A percentile compares a stretch with the other conserved stretches of the same genome.
phyloP scores from a whole-genome alignment of 495 filamentous ascomycete species.

The Hypomontagnella monticulosa region DNA sequence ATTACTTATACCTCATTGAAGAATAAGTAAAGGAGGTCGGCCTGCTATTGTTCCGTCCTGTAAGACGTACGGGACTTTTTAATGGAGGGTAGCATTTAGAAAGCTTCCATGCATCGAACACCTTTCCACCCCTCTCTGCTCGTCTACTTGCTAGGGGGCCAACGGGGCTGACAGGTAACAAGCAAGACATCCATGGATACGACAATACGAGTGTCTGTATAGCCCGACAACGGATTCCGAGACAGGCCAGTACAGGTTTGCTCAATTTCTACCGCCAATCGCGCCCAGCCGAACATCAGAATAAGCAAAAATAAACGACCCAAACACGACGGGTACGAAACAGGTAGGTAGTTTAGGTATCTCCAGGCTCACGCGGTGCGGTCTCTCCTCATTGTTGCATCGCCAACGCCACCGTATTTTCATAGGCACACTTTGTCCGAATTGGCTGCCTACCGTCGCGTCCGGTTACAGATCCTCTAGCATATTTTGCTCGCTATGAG shows the following conservation, averaged over 20 bases:
- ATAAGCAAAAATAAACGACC: neutral
- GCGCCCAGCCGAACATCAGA: neutral
- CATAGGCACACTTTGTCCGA: neutral
- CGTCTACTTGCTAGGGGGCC: neutral
- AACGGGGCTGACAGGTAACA: neutral
- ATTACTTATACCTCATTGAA: neutral
- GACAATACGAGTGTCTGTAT: neutral
- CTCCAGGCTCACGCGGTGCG: neutral
- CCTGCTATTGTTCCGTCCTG: conserved; percentile 8
- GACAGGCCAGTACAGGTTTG: conserved; percentile 3
- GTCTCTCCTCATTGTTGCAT: neutral
- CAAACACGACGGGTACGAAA: conserved; percentile 8
- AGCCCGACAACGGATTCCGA: neutral
- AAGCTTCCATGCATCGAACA: conserved; percentile 17
- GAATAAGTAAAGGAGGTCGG: conserved; percentile 6
- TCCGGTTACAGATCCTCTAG: neutral
- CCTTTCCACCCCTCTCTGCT: conserved; percentile 13
- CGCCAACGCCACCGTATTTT: conserved; percentile 6
- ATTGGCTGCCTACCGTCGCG: neutral
- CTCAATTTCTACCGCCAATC: neutral
- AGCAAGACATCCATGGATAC: too few relatives aligned
- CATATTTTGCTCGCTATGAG: neutral
- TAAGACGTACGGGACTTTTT: conserved; percentile 11
- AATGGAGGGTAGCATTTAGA: conserved; percentile 27
- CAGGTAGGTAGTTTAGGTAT: conserved; percentile 5